Percentiles rank a stretch among this genome's conserved stretches.
phyloP scores from a whole-genome alignment of 1,284 basidiomycete species.

The Trametes polyzona region DNA sequence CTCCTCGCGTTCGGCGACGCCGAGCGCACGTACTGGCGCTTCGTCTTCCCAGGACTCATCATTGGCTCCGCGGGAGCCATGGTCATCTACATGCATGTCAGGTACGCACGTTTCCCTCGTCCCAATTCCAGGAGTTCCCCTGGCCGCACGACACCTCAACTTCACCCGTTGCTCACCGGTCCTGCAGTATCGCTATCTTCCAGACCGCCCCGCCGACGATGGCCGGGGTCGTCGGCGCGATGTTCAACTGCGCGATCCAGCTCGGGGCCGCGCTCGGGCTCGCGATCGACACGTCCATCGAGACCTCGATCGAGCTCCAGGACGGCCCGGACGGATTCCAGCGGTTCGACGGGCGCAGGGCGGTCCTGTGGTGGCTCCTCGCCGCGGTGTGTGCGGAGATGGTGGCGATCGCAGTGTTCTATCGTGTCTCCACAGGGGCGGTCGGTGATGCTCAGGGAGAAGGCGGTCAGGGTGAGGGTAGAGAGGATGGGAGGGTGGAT shows the following conservation, averaged over 20 bases:
- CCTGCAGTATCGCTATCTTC: slow-evolving; percentile 36
- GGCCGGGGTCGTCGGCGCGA: slow-evolving; percentile 38
- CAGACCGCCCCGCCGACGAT: slow-evolving; percentile 29
- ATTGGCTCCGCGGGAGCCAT: slow-evolving; percentile 43
- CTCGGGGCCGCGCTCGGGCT: slow-evolving; percentile 36
- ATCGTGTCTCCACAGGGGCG: no score
- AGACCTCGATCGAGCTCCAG: slow-evolving; percentile 25
- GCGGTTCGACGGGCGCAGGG: slow-evolving; percentile 3
- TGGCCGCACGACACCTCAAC: no score
- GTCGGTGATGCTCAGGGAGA: no score
- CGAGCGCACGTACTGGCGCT: slow-evolving; percentile 42
- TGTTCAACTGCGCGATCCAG: slow-evolving; percentile 37
- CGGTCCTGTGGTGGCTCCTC: slow-evolving; percentile 14
- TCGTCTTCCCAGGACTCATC: slow-evolving; percentile 45
- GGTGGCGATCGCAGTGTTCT: slow-evolving; percentile 15
- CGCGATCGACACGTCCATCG: slow-evolving; percentile 33
- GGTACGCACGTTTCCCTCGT: slow-evolving; percentile 26
- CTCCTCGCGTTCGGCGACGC: slow-evolving; percentile 41
- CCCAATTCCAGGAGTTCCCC: not conserved
- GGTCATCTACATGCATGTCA: slow-evolving; percentile 24
- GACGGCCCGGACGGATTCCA: slow-evolving; percentile 9
- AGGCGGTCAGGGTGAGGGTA: no score
- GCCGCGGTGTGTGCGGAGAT: slow-evolving; percentile 9
- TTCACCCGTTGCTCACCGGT: no score
- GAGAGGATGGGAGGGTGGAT: no score